Conservation (phyloP, 2,329 filamentous ascomycete species). For the Colletotrichum neosansevieriae region DNA sequence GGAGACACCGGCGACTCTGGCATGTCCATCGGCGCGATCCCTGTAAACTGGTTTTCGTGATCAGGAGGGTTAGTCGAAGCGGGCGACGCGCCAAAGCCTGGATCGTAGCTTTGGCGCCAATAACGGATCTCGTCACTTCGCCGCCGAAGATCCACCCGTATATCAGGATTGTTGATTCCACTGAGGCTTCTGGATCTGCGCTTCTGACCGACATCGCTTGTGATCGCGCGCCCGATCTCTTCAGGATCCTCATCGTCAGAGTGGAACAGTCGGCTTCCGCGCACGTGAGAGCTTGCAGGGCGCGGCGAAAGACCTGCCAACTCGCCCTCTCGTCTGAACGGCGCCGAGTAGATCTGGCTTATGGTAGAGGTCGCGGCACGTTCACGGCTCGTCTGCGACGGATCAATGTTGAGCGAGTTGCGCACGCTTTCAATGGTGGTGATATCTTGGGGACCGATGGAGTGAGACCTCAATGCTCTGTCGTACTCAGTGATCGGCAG, state of each 20-base stretch:
- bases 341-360: constrained; percentile 52
- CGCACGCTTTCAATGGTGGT: constrained; percentile 65
- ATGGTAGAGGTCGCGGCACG: constrained; percentile 56
- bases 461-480: constrained; percentile 71
- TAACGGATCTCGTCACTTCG: constrained; percentile 74
- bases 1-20: constrained; percentile 46
- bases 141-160: constrained; percentile 52
- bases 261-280: constrained; percentile 54
- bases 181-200: constrained; percentile 72
- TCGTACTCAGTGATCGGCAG: constrained; percentile 72
- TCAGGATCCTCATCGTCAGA: constrained; percentile 57
- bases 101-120: constrained; percentile 72
- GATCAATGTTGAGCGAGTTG: constrained; percentile 64
- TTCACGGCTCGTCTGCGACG: constrained; percentile 51
- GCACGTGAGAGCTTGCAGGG: constrained; percentile 70
- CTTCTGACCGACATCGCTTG: constrained; percentile 64
- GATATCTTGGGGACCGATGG: constrained; percentile 67
- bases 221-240: constrained; percentile 73
- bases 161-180: constrained; percentile 23
- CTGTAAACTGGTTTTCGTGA: constrained; percentile 49
- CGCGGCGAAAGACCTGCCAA: constrained; percentile 69
- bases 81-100: constrained; percentile 59
- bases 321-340: constrained; percentile 55
- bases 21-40: constrained; percentile 47
- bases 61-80: constrained; percentile 61